Base-by-base conservation (phyloP, 139 green algal species). In the Limnomonas spitsbergensis region DNA sequence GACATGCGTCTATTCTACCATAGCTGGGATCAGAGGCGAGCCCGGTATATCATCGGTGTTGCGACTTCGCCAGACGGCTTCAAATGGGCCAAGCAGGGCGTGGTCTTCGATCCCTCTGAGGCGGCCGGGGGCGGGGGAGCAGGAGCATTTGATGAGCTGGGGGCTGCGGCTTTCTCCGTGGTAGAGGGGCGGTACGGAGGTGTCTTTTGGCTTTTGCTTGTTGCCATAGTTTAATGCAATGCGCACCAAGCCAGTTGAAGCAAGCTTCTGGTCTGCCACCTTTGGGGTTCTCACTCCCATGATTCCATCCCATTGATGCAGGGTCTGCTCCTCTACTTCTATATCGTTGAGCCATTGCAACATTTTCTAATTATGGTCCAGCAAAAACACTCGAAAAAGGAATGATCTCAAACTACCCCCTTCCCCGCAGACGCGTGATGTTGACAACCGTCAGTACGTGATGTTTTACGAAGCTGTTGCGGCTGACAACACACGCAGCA, bases 1-100 rank as follows among this genome's bases (percentile, higher is more conserved):
- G 93, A 97, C 86, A 92, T 97, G 87, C 90, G 93, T 38, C 93
- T 98, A 90, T 98, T 88, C 84, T 98, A 98, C 85, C 88, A 94
- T 77, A 91, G 85, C 1, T 97, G 82, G 61, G 89, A 95, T 53
- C 29, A 35, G 38, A 52, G 20, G 75, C 52, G 66, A 84, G 53
- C 71, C 35, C 80, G 80, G 26, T 95, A 86, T 66, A 56, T 86
- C 4, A 80, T 96, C 1, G 89, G 90, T 4, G 27, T 93, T 31
- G 93, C 93, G 38, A 88, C 76, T n/a, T 97, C 91, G 0, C 75
- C 71, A 0, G 90, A 97, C 42, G 93, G 91, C 69, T 93, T 97
- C 78, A 83, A 79, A 27, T 96, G 92, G 90, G 80, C n/a, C 26
- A 90, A 92, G 73, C 71, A 76, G 37, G 73, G 20, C 36, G 76